Evolutionary conservation across 805 yeast genomes (phyloP).

Genomic region (Debaryomyces tyrocola): DNA sequence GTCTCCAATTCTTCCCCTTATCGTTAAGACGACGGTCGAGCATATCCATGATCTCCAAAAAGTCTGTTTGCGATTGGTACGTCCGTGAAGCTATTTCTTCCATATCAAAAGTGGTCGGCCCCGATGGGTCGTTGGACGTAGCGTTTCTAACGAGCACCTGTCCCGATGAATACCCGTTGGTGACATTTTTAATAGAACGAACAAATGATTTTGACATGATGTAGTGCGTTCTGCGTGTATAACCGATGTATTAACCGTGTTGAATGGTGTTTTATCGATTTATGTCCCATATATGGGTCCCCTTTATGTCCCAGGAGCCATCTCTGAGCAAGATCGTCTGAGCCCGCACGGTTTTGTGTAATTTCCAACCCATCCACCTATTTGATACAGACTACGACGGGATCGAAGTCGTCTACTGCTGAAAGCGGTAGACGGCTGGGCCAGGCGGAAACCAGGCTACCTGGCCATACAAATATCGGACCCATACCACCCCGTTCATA

Average conservation of each 20-base stretch:
- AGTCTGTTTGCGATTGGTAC: slow-evolving; percentile 64
- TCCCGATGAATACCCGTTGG: slow-evolving; percentile 83
- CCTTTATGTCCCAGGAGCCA: too few relatives aligned
- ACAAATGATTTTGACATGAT: slow-evolving; percentile 74
- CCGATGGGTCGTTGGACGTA: slow-evolving; percentile 82
- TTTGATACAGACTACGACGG: too few relatives aligned
- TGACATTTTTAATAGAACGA: slow-evolving; percentile 83
- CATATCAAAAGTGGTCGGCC: slow-evolving; percentile 81
- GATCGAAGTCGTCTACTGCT: too few relatives aligned
- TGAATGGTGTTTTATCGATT: too few relatives aligned
- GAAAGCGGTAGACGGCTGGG: too few relatives aligned
- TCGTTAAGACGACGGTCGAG: slow-evolving; percentile 88
- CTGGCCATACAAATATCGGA: too few relatives aligned
- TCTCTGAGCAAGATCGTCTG: too few relatives aligned
- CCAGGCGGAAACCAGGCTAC: too few relatives aligned
- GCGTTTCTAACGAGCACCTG: slow-evolving; percentile 91
- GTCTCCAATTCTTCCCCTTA: slow-evolving; percentile 97
- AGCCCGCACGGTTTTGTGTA: too few relatives aligned
- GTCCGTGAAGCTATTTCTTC: slow-evolving; percentile 79
- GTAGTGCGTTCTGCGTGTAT: not conserved
- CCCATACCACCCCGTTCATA: too few relatives aligned
- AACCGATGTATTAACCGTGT: not conserved
- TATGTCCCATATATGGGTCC: too few relatives aligned
- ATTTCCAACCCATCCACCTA: too few relatives aligned
- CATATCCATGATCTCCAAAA: slow-evolving; percentile 91